Percentiles rank a stretch among this genome's conserved stretches.
Evolutionary conservation across 2,329 filamentous ascomycete species (phyloP).

Genomic region (Fusarium scirpi): DNA sequence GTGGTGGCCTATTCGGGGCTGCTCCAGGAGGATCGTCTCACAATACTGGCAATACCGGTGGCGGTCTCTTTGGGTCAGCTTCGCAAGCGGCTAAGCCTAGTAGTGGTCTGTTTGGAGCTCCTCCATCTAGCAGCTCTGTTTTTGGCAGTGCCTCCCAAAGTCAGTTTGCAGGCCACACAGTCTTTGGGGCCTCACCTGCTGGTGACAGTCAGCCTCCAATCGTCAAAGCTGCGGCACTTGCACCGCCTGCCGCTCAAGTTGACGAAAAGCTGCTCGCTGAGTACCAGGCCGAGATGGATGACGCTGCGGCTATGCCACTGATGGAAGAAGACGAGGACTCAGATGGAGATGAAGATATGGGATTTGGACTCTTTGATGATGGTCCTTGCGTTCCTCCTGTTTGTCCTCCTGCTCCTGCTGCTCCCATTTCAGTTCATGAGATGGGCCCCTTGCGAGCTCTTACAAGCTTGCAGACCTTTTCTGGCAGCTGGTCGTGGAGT

Average conservation of each 20-base stretch:
- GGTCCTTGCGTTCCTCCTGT: neutral
- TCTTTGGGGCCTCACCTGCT: neutral
- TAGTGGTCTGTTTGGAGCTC: neutral
- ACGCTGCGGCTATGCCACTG: slow-evolving; percentile 3
- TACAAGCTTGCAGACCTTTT: slow-evolving; percentile 63
- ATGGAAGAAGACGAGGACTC: neutral
- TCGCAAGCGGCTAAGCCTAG: neutral
- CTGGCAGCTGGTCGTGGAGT: slow-evolving; percentile 50
- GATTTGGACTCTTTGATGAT: neutral
- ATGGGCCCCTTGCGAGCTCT: slow-evolving; percentile 50
- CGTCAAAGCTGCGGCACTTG: neutral
- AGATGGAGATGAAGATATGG: slow-evolving; percentile 10
- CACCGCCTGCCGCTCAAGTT: neutral
- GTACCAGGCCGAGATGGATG: slow-evolving; percentile 8
- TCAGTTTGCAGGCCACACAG: neutral
- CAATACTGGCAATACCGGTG: neutral
- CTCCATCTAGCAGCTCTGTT: neutral
- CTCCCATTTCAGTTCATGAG: neutral
- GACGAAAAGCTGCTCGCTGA: neutral
- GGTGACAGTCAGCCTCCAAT: neutral
- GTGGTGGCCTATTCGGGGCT: slow-evolving; percentile 1
- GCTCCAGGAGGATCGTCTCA: neutral
- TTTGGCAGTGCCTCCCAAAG: neutral
- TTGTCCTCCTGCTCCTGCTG: neutral
- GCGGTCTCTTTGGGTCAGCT: neutral